A percentile compares a stretch with the other conserved stretches of the same genome.
These are phyloP conservation scores for Mucor saturninus DNA, from an alignment of 371 early-diverging fungal genomes.

Conservation along the genomic window DNA sequence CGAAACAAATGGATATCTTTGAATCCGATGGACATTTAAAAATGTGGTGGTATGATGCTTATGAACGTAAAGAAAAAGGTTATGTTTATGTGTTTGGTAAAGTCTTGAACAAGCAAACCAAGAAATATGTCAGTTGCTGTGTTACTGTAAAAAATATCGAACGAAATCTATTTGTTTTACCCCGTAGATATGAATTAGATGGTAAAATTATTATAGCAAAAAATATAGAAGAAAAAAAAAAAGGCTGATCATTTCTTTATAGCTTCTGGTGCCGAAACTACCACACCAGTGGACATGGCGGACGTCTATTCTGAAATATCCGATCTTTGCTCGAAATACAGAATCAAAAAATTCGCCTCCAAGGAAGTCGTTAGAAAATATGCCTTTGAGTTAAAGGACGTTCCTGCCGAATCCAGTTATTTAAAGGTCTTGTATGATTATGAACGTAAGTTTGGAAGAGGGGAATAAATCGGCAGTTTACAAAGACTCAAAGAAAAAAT, in stretches of 20 bases:
- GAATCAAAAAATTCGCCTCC: slow-evolving; percentile 62
- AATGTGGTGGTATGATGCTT: slow-evolving; percentile 95
- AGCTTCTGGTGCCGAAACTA: slow-evolving; percentile 60
- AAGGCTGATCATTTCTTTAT: background rate
- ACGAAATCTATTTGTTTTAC: slow-evolving; percentile 89
- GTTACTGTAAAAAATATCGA: slow-evolving; percentile 79
- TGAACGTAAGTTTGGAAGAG: slow-evolving; percentile 41
- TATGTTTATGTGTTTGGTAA: slow-evolving; percentile 93
- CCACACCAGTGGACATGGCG: slow-evolving; percentile 60
- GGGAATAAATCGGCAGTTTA: too few species aligned
- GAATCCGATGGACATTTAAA: slow-evolving; percentile 66
- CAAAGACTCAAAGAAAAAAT: background rate
- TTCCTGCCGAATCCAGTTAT: slow-evolving; percentile 85
- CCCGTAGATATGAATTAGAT: slow-evolving; percentile 66
- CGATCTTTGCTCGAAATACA: slow-evolving; percentile 52
- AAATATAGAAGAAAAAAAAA: too few species aligned
- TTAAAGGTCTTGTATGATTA: slow-evolving; percentile 88
- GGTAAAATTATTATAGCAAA: slow-evolving; percentile 25
- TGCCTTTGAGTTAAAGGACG: slow-evolving; percentile 87
- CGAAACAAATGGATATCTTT: slow-evolving; percentile 43
- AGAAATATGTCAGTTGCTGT: slow-evolving; percentile 82
- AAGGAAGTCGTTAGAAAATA: slow-evolving; percentile 85
- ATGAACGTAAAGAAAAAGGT: slow-evolving; percentile 79
- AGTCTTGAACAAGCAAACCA: slow-evolving; percentile 51
- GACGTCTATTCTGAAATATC: slow-evolving; percentile 84